A percentile compares a stretch with the other conserved stretches of the same genome.
Evolutionary conservation across 192 early-diverging fungal species (phyloP).

Genomic region (Mortierella hygrophila): DNA sequence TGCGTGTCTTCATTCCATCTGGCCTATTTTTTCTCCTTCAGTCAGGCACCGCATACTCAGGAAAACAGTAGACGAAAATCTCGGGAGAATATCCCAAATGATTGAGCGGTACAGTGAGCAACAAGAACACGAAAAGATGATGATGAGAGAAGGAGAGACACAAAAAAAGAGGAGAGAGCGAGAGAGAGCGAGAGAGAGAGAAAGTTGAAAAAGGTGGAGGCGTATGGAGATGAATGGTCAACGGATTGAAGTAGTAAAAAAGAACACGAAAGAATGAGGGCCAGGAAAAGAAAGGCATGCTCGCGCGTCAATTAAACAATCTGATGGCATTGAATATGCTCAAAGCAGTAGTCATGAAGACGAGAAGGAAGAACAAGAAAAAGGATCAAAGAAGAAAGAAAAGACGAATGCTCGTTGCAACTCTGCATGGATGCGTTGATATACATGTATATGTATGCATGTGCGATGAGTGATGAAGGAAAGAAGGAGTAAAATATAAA

Average conservation of each 20-base stretch:
- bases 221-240: constrained; percentile 5
- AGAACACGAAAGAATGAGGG: neutral
- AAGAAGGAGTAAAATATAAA: neutral
- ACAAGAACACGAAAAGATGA: constrained; percentile 3
- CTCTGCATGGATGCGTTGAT: neutral
- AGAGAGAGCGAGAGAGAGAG: neutral
- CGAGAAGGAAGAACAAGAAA: neutral
- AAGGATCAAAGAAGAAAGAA: neutral
- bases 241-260: neutral
- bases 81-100: neutral
- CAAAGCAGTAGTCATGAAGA: neutral
- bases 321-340: neutral
- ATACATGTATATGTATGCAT: neutral
- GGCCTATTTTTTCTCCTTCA: neutral
- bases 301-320: neutral
- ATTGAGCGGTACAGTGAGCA: neutral
- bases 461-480: neutral
- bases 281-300: neutral
- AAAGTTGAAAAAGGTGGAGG: neutral
- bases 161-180: neutral
- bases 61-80: neutral
- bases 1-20: neutral
- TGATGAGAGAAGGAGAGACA: constrained; percentile 2
- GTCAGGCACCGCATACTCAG: neutral
- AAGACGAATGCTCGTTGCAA: neutral